Base-by-base conservation (phyloP, 1,284 basidiomycete genomes). In the Sanghuangporus sanghuang region DNA sequence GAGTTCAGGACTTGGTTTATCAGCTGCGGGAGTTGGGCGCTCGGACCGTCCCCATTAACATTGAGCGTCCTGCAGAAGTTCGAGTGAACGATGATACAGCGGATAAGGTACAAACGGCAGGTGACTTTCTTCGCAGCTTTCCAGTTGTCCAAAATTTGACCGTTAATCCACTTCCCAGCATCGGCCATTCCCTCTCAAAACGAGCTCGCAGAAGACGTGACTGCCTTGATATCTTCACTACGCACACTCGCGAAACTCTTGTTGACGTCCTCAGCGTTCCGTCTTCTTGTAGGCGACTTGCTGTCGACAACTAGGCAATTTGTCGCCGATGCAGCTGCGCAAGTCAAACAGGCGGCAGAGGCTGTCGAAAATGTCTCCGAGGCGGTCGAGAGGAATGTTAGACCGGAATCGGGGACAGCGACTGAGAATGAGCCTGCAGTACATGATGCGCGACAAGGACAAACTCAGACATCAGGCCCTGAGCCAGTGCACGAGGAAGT, bases 181-280 rank as follows among this genome's bases (percentile, higher is more conserved):
- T 38, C 55, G 32, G 62, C 64, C 69, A 71, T 70, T 27, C 75
- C 76, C 18, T 67, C 71, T 1, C 48, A 66, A 39, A 61, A 67
- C 9, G 78, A 83, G 68, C 59, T 78, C 3, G 64, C 68, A 2
- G 67, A 67, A 40, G 81, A 83, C 67, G 67, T 73, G 11, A 64
- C 68, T 11, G 71, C 71, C 8, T 66, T 64, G 21, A 9, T 42
- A 40, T 60, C 49, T n/a, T 59, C 63, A 14, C 14, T 54, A 4
- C 48, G 18, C 32, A 54, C 57, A 2, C 55, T 63, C 0, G 21
- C 42, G n/a, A 54, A 39, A 27, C 73, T 78, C 4, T 66, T 77
- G 27, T 59, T 80, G n/a, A 79, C 79, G 1, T 82, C 81, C 1
- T 70, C 77, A 8, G 71, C 75, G 2, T 81, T 83, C 1, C 74